These are phyloP conservation scores for Gloeopeniophorella convolvens DNA, from an alignment of 768 basidiomycete genomes.

Conservation along the genomic window DNA sequence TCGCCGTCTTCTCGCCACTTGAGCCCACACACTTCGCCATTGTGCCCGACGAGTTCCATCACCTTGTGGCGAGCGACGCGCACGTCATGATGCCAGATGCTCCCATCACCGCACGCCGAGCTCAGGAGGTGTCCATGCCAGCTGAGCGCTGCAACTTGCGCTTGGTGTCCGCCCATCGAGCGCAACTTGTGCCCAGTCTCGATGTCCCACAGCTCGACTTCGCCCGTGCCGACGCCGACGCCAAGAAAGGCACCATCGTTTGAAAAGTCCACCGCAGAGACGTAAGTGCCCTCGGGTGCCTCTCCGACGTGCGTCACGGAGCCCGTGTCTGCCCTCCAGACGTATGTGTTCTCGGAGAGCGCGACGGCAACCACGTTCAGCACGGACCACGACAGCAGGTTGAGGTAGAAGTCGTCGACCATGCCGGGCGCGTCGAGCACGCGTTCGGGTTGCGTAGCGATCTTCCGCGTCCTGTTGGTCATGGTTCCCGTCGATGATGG, in stretches of 20 bases:
- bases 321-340: constrained; percentile 92
- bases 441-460: constrained; percentile 83
- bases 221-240: constrained; percentile 72
- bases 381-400: constrained; percentile 84
- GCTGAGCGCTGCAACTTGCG: constrained; percentile 74
- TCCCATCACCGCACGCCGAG: constrained; percentile 88
- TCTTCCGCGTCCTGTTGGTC: constrained; percentile 70
- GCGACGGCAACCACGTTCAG: constrained; percentile 88
- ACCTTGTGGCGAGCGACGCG: constrained; percentile 63
- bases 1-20: constrained; percentile 71
- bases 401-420: constrained; percentile 96
- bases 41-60: constrained; percentile 87
- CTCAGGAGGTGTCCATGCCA: constrained; percentile 87
- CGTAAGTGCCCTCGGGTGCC: constrained; percentile 67
- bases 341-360: constrained; percentile 78
- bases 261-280: constrained; percentile 73
- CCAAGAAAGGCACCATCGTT: constrained; percentile 78
- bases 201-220: constrained; percentile 94
- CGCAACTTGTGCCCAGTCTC: constrained; percentile 72
- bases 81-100: constrained; percentile 96
- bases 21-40: constrained; percentile 89
- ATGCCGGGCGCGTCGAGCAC: constrained; percentile 93
- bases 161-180: constrained; percentile 86
- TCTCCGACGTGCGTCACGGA: constrained; percentile 72
- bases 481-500: constrained; percentile 56